phyloP scores from a whole-genome alignment of 2,329 filamentous ascomycete species.

The Scedosporium aurantiacum region DNA sequence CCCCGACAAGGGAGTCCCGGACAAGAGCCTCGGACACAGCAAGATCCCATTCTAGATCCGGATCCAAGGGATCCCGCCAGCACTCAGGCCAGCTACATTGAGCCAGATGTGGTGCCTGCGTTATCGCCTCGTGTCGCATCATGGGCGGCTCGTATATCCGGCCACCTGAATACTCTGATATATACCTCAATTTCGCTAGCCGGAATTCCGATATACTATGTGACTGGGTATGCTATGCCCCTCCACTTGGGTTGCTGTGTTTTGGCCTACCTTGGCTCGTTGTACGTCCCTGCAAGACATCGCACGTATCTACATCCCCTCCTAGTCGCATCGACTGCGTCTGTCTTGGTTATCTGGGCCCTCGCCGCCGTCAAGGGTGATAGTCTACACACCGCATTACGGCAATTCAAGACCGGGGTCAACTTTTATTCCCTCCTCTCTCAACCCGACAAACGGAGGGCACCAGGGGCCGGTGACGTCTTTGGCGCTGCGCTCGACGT shows the following conservation, averaged over 20 bases:
- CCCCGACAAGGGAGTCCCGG: not conserved
- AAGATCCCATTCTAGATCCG: too few relatives aligned
- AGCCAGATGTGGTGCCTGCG: conserved; percentile 26
- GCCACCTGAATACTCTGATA: conserved; percentile 32
- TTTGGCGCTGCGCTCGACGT: conserved; percentile 44
- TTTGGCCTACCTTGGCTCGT: conserved; percentile 39
- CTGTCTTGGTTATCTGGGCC: conserved; percentile 41
- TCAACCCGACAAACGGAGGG: conserved; percentile 14
- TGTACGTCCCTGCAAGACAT: conserved; percentile 36
- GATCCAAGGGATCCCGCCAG: too few relatives aligned
- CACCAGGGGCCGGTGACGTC: conserved; percentile 45
- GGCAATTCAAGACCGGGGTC: conserved; percentile 38
- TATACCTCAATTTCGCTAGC: conserved; percentile 35
- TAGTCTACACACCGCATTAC: conserved; percentile 28
- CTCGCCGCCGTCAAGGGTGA: conserved; percentile 35
- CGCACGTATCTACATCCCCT: conserved; percentile 46
- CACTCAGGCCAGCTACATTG: conserved; percentile 10
- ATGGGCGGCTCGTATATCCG: conserved; percentile 36
- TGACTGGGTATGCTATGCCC: conserved; percentile 39
- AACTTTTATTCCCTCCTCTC: conserved; percentile 43
- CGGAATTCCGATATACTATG: conserved; percentile 45
- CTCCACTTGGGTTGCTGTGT: conserved; percentile 35
- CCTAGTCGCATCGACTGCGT: conserved; percentile 41
- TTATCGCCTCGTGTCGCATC: conserved; percentile 33
- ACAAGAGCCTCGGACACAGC: too few relatives aligned